A percentile compares a stretch with the other conserved stretches of the same genome.
These are phyloP conservation scores for Candida alai DNA, from an alignment of 805 yeast genomes.

Conservation along the genomic window DNA sequence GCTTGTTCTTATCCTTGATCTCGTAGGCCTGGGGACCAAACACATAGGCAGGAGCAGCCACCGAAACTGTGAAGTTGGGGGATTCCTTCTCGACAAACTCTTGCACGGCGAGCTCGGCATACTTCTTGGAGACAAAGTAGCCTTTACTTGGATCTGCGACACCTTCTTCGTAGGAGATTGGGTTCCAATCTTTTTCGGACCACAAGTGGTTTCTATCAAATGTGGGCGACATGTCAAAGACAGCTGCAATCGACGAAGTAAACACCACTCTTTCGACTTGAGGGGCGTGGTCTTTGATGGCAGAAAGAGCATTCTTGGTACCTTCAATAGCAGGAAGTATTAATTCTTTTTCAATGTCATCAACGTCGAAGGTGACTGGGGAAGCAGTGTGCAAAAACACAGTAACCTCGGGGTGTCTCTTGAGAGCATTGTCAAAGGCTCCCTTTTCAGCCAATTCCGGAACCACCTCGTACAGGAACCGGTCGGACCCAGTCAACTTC, in stretches of 20 bases:
- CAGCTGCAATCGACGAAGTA: conserved; percentile 49
- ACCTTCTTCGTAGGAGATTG: conserved; percentile 33
- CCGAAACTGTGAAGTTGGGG: conserved; percentile 28
- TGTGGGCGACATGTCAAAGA: conserved; percentile 7
- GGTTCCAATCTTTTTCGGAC: conserved; percentile 32
- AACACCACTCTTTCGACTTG: conserved; percentile 44
- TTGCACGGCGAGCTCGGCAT: conserved; percentile 31
- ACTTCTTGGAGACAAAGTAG: conserved; percentile 54
- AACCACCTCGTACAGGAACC: conserved; percentile 25
- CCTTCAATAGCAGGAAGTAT: conserved; percentile 56
- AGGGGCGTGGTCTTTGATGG: conserved; percentile 38
- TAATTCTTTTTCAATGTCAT: conserved; percentile 45
- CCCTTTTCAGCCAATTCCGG: conserved; percentile 26
- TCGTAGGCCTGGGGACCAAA: conserved; percentile 38
- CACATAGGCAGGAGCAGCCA: conserved; percentile 35
- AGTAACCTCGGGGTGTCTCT: conserved; percentile 37
- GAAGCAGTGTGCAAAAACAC: conserved; percentile 48
- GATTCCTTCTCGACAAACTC: conserved; percentile 21
- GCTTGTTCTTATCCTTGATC: conserved; percentile 21
- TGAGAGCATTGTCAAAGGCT: conserved; percentile 49
- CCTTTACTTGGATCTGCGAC: conserved; percentile 39
- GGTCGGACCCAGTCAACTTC: conserved; percentile 12
- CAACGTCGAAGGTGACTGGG: conserved; percentile 35
- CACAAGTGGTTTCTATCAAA: conserved; percentile 21
- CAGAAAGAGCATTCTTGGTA: conserved; percentile 39